Conservation (phyloP, 2,329 filamentous ascomycete genomes). For the Fusarium stilboides region DNA sequence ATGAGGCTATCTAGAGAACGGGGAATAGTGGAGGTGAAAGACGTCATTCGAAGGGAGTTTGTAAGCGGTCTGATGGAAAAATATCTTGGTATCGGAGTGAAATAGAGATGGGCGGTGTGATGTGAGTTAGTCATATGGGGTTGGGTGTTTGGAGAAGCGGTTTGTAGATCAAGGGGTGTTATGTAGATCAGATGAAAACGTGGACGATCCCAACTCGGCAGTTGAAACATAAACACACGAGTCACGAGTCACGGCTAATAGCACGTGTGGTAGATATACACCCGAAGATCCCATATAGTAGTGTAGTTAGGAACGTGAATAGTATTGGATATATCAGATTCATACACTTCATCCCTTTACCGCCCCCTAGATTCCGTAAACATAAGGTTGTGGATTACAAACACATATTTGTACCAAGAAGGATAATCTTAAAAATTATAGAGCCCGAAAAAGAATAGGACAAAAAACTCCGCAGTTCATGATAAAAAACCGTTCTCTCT, state of each 20-base stretch:
- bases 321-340: conserved; percentile 27
- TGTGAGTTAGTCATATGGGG: too few species aligned
- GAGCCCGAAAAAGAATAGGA: conserved; percentile 17
- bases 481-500: conserved; percentile 26
- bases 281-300: neutral
- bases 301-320: neutral
- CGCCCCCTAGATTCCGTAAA: conserved; percentile 9
- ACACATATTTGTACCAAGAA: conserved; percentile 30
- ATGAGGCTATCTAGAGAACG: conserved; percentile 29
- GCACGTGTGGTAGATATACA: conserved; percentile 7
- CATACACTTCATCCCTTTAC: conserved; percentile 9
- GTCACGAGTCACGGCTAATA: conserved; percentile 6
- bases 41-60: conserved; percentile 9
- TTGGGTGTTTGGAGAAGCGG: neutral
- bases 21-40: conserved; percentile 6
- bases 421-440: conserved; percentile 9
- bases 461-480: conserved; percentile 42
- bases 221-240: conserved; percentile 19
- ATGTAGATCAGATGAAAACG: conserved; percentile 25
- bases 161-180: conserved; percentile 22
- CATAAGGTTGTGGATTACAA: conserved; percentile 4
- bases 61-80: conserved; percentile 10
- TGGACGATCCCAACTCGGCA: conserved; percentile 31
- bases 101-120: conserved; percentile 30
- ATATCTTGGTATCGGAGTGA: neutral